Conservation (phyloP, 2,329 filamentous ascomycete species). For the Hymenoscyphus salicellus region DNA sequence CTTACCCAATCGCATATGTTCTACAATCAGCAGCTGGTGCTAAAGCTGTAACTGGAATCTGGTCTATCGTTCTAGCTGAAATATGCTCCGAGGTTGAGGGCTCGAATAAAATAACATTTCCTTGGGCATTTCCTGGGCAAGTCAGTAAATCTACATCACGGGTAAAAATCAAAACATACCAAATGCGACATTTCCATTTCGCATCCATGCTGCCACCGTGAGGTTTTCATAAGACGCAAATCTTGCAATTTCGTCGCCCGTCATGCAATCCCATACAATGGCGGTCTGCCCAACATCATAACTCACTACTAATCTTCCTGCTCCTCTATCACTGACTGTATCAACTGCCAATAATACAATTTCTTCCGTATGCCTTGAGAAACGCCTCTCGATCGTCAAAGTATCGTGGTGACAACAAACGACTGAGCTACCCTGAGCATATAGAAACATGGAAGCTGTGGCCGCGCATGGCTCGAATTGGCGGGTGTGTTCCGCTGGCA, state of each 20-base stretch:
- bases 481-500: slow-evolving; percentile 48
- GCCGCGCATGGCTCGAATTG: slow-evolving; percentile 85
- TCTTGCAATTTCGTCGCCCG: slow-evolving; percentile 83
- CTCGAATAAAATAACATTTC: slow-evolving; percentile 92
- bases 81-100: slow-evolving; percentile 90
- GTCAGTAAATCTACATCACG: slow-evolving; percentile 18
- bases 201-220: slow-evolving; percentile 88
- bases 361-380: slow-evolving; percentile 78
- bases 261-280: slow-evolving; percentile 95
- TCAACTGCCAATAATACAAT: slow-evolving; percentile 84
- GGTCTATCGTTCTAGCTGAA: slow-evolving; percentile 81
- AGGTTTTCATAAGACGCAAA: slow-evolving; percentile 89
- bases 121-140: slow-evolving; percentile 76
- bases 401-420: slow-evolving; percentile 92
- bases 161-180: slow-evolving; percentile 54
- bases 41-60: slow-evolving; percentile 90
- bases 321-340: slow-evolving; percentile 82
- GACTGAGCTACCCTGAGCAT: slow-evolving; percentile 76
- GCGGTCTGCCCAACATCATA: slow-evolving; percentile 89
- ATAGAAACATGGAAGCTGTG: slow-evolving; percentile 86
- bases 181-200: slow-evolving; percentile 94
- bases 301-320: slow-evolving; percentile 83
- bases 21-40: slow-evolving; percentile 86
- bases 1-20: slow-evolving; percentile 91
- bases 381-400: slow-evolving; percentile 80